phyloP scores from a whole-genome alignment of 1,139 yeast genomes.

The Taphrina populina region DNA sequence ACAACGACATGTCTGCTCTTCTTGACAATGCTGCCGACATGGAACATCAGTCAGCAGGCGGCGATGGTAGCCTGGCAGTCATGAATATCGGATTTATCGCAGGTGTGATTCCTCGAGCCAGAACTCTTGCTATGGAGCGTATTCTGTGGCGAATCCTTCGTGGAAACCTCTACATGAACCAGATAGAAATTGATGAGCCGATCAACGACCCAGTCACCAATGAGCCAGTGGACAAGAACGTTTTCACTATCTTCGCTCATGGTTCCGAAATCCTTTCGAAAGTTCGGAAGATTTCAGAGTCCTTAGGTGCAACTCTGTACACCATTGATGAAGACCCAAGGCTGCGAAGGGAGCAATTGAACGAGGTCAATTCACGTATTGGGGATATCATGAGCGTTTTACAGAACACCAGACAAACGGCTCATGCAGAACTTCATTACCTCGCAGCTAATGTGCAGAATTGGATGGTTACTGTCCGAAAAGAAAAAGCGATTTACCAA shows the following conservation, averaged over 20 bases:
- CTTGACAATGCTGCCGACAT: conserved; percentile 41
- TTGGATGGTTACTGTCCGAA: conserved; percentile 64
- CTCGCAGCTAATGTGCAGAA: conserved; percentile 68
- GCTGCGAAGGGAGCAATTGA: conserved; percentile 59
- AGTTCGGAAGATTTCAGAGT: conserved; percentile 72
- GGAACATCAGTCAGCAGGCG: conserved; percentile 37
- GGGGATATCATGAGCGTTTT: conserved; percentile 68
- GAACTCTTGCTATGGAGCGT: conserved; percentile 70
- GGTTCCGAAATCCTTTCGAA: conserved; percentile 70
- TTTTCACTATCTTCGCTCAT: conserved; percentile 83
- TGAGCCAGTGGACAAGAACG: conserved; percentile 60
- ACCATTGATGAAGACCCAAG: conserved; percentile 61
- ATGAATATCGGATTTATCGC: conserved; percentile 62
- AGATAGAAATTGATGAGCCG: conserved; percentile 64
- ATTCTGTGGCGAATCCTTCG: conserved; percentile 90
- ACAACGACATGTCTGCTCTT: conserved; percentile 46
- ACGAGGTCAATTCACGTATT: conserved; percentile 59
- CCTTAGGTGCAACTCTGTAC: conserved; percentile 77
- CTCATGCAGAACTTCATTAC: conserved; percentile 72
- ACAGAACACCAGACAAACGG: conserved; percentile 65
- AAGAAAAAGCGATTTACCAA: conserved; percentile 74
- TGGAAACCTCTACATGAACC: conserved; percentile 79
- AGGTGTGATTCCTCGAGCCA: conserved; percentile 77
- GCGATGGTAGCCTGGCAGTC: conserved; percentile 38
- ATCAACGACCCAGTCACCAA: conserved; percentile 54